Evolutionary conservation across 2,329 filamentous ascomycete genomes (phyloP).

Genomic region (Colletotrichum chrysophilum): DNA sequence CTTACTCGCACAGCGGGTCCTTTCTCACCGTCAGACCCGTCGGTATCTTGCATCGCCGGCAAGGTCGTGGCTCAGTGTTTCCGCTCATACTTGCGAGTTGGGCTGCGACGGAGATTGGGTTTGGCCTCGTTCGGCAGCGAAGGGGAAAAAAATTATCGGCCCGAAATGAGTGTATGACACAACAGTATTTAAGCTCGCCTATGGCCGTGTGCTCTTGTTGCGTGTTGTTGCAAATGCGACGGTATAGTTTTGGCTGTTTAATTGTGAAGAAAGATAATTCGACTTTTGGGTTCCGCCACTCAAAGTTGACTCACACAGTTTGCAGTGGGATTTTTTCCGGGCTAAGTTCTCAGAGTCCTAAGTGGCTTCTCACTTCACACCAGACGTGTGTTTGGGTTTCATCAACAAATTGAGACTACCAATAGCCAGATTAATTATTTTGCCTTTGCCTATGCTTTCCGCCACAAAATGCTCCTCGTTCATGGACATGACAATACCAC

Average conservation of each 20-base stretch:
- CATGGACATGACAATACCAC: not conserved
- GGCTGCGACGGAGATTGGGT: not conserved
- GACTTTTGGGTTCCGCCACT: conserved; percentile 1
- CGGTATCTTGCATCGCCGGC: conserved; percentile 26
- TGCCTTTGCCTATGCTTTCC: not conserved
- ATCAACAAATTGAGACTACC: not conserved
- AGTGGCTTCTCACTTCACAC: not conserved
- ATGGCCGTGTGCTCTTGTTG: not conserved
- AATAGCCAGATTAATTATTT: not conserved
- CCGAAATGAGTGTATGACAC: not conserved
- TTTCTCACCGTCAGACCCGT: conserved; percentile 25
- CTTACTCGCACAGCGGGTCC: conserved; percentile 31
- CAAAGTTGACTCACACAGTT: conserved; percentile 6
- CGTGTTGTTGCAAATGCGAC: not conserved
- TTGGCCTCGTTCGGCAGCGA: not conserved
- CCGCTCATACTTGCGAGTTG: conserved; percentile 4
- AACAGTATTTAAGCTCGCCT: not conserved
- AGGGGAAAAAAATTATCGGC: not conserved
- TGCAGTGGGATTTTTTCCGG: not conserved
- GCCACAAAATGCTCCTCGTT: not conserved
- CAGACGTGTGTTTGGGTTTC: not conserved
- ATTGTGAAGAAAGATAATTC: not conserved
- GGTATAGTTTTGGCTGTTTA: not conserved
- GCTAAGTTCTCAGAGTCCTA: not conserved
- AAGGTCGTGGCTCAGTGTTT: conserved; percentile 14